Evolutionary conservation across 1,284 basidiomycete genomes (phyloP), one percentile per base, ranked within the genome.

Genomic region (Ganoderma sp.): DNA sequence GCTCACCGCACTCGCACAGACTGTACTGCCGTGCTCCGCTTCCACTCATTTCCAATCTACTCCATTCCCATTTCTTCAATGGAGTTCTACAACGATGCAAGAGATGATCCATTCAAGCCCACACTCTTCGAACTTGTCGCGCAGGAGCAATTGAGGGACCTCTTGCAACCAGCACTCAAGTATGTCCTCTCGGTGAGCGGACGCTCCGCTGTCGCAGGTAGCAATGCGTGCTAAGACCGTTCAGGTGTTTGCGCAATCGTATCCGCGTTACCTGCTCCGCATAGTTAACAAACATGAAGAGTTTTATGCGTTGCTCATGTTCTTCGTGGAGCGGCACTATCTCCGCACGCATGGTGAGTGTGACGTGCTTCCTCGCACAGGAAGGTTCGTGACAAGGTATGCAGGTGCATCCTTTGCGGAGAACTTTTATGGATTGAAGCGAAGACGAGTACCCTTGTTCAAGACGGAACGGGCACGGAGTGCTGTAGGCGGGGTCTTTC

Each of bases 251-350:
- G 96, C 98, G 1, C 97, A 99, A 83, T 87, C 92, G 67, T 93
- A 99, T 79, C 98, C 98, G 7, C 88, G 98, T 64, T 97, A 98
- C 79, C 87, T 99, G 43, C 81, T 99, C 45, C 89, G 92, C 19
- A 84, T 99, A 64, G 95, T 98, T 15, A 99, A 99, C 79, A 84
- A 89, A 50, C 97, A 99, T 83, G 98, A 99, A 79, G 97, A 99
- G 79, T 92, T 98, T 76, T 99, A 98, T 77, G 93, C 95, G 0
- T 71, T 89, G 17, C 83, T 98, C 66, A 95, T 99, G 90, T 82
- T 96, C 54, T 85, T 95, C 66, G 89, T 99, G 5, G 98, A 99
- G 81, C 84, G 90, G 34, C 91, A 98, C 81, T 98, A 98, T 79
- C 88, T 99, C 64, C 87, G 87, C 73, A 91, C 86, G 78, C 90